These are phyloP conservation scores for Clarkia xantiana DNA, from an alignment of 345 rosid genomes.

Conservation along the genomic window DNA sequence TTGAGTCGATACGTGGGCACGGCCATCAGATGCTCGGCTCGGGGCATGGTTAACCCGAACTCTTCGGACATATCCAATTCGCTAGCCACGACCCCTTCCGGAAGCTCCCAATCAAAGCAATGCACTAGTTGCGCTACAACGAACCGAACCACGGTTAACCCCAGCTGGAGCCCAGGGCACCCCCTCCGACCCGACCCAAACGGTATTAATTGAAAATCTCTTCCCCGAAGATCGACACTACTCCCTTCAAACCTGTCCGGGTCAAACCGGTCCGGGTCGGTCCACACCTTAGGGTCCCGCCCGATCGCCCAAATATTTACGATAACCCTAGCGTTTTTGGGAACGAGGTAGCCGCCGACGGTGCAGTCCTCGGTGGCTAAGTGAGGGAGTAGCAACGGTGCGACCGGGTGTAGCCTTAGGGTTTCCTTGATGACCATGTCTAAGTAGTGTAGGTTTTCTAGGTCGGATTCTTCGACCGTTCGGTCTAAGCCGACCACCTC, in stretches of 20 bases:
- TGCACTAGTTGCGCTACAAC: constrained; percentile 30
- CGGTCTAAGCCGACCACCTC: constrained; percentile 21
- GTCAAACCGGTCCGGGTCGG: constrained; percentile 18
- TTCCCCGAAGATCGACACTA: constrained; percentile 19
- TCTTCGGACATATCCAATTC: constrained; percentile 34
- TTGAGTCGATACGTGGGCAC: constrained; percentile 16
- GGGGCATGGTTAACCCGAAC: constrained; percentile 18
- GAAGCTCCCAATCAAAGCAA: constrained; percentile 42
- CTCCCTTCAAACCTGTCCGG: constrained; percentile 28
- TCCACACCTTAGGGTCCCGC: constrained; percentile 22
- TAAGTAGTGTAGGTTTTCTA: constrained; percentile 17
- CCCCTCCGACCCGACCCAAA: constrained; percentile 33
- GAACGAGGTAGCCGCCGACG: constrained; percentile 18
- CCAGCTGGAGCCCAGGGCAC: constrained; percentile 33
- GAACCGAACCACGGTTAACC: constrained; percentile 14
- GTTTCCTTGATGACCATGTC: constrained; percentile 35
- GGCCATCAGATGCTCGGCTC: constrained; percentile 25
- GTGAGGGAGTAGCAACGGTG: constrained; percentile 22
- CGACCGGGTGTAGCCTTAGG: constrained; percentile 32
- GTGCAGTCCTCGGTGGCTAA: constrained; percentile 18
- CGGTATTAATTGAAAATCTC: constrained; percentile 29
- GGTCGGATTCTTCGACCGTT: constrained; percentile 33
- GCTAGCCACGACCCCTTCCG: constrained; percentile 6
- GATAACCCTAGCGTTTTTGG: constrained; percentile 17
- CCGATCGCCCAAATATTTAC: constrained; percentile 32